phyloP scores from a whole-genome alignment of 108 stramenopile species.

The Fistulifera pelliculosa region DNA sequence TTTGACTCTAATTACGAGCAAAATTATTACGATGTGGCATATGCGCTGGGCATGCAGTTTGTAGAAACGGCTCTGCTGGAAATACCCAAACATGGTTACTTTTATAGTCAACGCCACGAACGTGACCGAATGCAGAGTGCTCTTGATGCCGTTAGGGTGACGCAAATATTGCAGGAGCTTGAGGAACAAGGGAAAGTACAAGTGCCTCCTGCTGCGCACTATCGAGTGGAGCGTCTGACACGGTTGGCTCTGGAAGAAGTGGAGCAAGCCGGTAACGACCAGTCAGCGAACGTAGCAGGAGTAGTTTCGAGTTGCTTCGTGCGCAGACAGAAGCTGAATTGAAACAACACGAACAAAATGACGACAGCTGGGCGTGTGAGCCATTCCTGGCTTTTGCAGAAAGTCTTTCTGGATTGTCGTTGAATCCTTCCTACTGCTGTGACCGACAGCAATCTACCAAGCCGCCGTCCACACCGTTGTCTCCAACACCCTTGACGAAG shows the following conservation, averaged over 20 bases:
- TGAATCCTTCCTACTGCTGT: too few relatives aligned
- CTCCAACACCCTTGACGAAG: too few relatives aligned
- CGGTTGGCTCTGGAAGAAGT: conserved; percentile 22
- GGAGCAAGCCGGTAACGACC: conserved; percentile 11
- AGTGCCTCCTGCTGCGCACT: background rate
- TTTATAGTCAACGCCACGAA: conserved; percentile 16
- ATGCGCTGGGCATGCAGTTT: conserved; percentile 45
- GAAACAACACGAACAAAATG: conserved; percentile 1
- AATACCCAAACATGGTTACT: conserved; percentile 61
- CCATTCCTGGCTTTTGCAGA: too few relatives aligned
- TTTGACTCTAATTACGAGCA: conserved; percentile 23
- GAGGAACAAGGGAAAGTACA: conserved; percentile 17
- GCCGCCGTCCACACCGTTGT: too few relatives aligned
- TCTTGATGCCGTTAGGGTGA: conserved; percentile 37
- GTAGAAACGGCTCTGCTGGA: conserved; percentile 50
- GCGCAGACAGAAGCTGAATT: conserved; percentile 13
- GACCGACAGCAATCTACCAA: too few relatives aligned
- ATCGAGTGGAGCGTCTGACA: conserved; percentile 13
- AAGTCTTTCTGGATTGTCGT: too few relatives aligned
- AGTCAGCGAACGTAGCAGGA: background rate
- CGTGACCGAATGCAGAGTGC: conserved; percentile 19
- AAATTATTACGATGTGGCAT: conserved; percentile 21
- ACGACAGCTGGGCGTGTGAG: background rate
- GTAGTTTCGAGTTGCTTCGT: conserved; percentile 18
- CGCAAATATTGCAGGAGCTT: conserved; percentile 28